phyloP scores from a whole-genome alignment of 306 rosid species.

The Aeschynomene evenia region DNA sequence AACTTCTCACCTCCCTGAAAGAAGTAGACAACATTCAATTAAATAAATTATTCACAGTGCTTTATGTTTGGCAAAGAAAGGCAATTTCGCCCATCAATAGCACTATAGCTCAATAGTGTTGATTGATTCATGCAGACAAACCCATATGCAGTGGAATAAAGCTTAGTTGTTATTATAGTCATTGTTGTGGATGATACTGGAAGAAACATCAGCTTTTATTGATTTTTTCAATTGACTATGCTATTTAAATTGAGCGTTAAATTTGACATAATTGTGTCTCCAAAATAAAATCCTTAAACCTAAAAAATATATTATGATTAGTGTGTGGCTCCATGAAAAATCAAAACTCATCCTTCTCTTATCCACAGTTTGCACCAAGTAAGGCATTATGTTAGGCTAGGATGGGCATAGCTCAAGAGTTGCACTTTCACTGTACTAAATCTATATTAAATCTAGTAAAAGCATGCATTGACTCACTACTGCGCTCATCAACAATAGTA shows the following conservation, averaged over 20 bases:
- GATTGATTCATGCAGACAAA: slow-evolving; percentile 5
- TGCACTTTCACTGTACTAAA: background rate
- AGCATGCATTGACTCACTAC: background rate
- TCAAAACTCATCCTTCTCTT: background rate
- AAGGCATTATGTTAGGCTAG: background rate
- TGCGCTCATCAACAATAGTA: background rate
- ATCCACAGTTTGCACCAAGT: background rate
- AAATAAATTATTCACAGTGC: slow-evolving; percentile 20
- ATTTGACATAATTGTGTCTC: slow-evolving; percentile 17
- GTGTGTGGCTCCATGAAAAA: background rate
- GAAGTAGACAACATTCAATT: slow-evolving; percentile 31
- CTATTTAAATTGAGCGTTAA: slow-evolving; percentile 5
- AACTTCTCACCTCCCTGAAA: slow-evolving; percentile 95
- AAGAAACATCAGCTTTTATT: background rate
- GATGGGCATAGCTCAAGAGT: background rate
- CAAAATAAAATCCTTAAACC: background rate
- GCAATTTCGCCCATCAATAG: background rate
- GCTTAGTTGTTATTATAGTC: background rate
- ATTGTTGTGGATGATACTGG: background rate
- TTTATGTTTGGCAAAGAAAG: background rate
- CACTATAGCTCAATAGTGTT: background rate
- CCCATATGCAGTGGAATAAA: background rate
- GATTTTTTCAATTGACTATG: slow-evolving; percentile 1
- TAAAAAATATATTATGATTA: background rate
- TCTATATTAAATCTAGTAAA: background rate